Base-by-base conservation (phyloP, 495 filamentous ascomycete species). In the Filosporella fistucella region DNA sequence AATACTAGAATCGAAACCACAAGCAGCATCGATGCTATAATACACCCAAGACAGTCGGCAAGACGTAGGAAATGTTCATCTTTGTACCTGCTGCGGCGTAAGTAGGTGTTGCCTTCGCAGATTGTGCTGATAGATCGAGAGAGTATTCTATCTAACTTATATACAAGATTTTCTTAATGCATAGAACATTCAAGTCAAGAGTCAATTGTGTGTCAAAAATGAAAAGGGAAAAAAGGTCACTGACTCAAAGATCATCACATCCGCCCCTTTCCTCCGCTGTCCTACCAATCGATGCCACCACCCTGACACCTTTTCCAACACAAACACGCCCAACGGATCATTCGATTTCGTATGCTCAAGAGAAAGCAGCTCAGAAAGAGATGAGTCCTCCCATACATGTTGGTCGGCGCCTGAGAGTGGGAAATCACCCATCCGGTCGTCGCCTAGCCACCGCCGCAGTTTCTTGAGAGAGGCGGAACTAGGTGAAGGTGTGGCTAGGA, bases 21-120 rank as follows among this genome's bases (percentile, higher is more conserved):
- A 36, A 46, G 43, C 9, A 34, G 9, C 17, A 18, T 20, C 2
- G 28, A 35, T 6, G 43, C 34, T 35, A 46, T 46, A 20, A 46
- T 21, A 35, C 28, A 35, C n/a, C 25, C 32, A 21, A 46, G n/a
- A 3, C 34, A n/a, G 25, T 46, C 36, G 10, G 43, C 43, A 34
- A 46, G 13, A 7, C 29, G 25, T 37, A 46, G 13, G 18, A 46
- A 12, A 3, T 36, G 34, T 16, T 28, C 23, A 11, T 46, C 43
- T 17, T 12, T 34, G 25, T 46, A 46, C 11, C 36, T 10, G 28
- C 16, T 35, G 29, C 21, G 20, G 34, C 21, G 3, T n/a, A n/a
- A n/a, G n/a, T n/a, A n/a, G n/a, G n/a, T n/a, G n/a, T n/a, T n/a
- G n/a, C n/a, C n/a, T n/a, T n/a, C n/a, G n/a, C n/a, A n/a, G n/a